phyloP scores from a whole-genome alignment of 1,139 yeast genomes.

The Zygosaccharomyces pseudobailii region DNA sequence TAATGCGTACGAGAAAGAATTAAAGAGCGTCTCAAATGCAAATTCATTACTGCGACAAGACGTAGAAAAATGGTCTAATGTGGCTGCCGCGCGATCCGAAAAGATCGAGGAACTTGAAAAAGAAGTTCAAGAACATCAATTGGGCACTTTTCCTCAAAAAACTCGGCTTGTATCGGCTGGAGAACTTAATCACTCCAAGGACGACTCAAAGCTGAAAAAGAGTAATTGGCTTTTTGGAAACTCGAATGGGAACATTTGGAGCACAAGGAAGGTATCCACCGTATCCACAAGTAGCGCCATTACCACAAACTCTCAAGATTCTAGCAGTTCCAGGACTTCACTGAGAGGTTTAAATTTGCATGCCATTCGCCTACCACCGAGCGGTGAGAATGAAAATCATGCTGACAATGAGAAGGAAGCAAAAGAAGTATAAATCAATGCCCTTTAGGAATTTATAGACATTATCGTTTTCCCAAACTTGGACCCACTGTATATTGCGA shows the following conservation, averaged over 20 bases:
- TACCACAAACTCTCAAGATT: conserved; percentile 16
- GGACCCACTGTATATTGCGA: conserved; percentile 11
- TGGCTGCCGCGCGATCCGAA: conserved; percentile 16
- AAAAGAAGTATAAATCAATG: too few relatives aligned
- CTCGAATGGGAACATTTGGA: conserved; percentile 8
- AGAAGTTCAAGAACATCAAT: conserved; percentile 6
- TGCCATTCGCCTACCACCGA: conserved; percentile 6
- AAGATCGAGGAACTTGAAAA: conserved; percentile 15
- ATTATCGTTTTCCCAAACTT: conserved; percentile 9
- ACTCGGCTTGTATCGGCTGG: conserved; percentile 14
- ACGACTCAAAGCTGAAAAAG: conserved; percentile 9
- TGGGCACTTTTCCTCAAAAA: conserved; percentile 3
- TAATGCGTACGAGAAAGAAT: conserved; percentile 17
- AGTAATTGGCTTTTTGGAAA: conserved; percentile 15
- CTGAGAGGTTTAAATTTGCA: conserved; percentile 18
- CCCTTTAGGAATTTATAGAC: neutral
- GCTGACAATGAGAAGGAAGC: neutral
- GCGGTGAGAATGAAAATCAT: conserved; percentile 2
- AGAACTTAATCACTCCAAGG: conserved; percentile 8
- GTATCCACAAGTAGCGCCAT: conserved; percentile 11
- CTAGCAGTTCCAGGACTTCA: conserved; percentile 11
- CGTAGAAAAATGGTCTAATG: conserved; percentile 12
- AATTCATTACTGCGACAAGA: conserved; percentile 18
- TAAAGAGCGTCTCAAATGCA: conserved; percentile 14
- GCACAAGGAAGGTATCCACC: conserved; percentile 14